Base-by-base conservation (phyloP, 2,329 filamentous ascomycete genomes). In the Cercospora beticola region DNA sequence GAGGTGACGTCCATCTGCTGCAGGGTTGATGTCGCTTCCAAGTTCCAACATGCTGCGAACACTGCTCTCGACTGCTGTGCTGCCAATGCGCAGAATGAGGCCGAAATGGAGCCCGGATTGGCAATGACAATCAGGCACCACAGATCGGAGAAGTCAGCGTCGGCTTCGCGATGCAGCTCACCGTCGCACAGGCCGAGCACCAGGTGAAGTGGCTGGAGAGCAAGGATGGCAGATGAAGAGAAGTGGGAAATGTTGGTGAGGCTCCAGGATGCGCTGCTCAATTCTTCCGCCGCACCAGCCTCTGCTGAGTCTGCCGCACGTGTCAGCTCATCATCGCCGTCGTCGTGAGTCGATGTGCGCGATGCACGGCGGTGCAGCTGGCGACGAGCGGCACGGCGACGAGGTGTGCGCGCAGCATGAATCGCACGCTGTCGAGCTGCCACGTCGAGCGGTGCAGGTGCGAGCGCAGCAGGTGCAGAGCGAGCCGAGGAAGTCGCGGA, bases 361-460 rank as follows among this genome's bases (percentile, higher is more conserved):
- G 18, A 49, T 46, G 59, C 33, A 31, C 21, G 12, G 33, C 59
- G 31, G n/a, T 62, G 59, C 59, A 62, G 59, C 18, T 12, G 23
- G 36, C 18, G 36, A 49, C 40, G 59, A 21, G 49, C 61, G 30
- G 23, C 26, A 30, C 18, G 21, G 46, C 56, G 43, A 30, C 28
- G 18, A 21, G 23, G 18, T 12, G 31, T 8, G 58, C 30, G 62
- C 62, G 14, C 12, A n/a, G 36, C 60, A 64, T 56, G 66, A 64
- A 63, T 68, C 66, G 66, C 46, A 40, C n/a, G 49, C 30, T 57
- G 40, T 23, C 21, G 49, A 46, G 61, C 61, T 68, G 66, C 66
- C 66, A 68, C 66, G 66, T 68, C 66, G 57, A 49, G 54, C 28
- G 56, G 28, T 36, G 65, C 26, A 30, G 23, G 28, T 2, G 26